Evolutionary conservation across 1,284 basidiomycete species (phyloP).

Genomic region (Malassezia equina): DNA sequence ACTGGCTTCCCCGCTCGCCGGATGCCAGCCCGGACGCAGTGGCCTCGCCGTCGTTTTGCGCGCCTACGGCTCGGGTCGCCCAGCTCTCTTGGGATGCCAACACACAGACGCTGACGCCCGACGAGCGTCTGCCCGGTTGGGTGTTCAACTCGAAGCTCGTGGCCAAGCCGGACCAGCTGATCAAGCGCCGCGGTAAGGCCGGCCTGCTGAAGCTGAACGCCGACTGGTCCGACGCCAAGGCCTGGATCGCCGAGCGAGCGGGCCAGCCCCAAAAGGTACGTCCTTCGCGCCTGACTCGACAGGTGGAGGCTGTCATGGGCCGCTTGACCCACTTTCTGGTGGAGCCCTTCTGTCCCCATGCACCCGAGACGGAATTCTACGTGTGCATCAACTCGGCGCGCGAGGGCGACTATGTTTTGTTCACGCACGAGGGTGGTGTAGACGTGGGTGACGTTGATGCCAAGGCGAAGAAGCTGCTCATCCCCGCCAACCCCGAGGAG

Average conservation of each 20-base stretch:
- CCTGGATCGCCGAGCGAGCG: slow-evolving; percentile 78
- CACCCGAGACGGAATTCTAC: slow-evolving; percentile 88
- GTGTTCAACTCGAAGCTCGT: slow-evolving; percentile 52
- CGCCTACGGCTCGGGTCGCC: slow-evolving; percentile 42
- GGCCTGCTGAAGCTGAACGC: slow-evolving; percentile 86
- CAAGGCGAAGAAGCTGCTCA: slow-evolving; percentile 78
- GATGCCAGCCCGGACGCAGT: slow-evolving; percentile 31
- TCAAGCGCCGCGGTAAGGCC: slow-evolving; percentile 97
- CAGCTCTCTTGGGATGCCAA: slow-evolving; percentile 69
- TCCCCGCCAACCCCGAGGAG: slow-evolving; percentile 69
- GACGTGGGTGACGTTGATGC: slow-evolving; percentile 97
- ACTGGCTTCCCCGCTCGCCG: slow-evolving; percentile 46
- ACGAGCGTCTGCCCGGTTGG: slow-evolving; percentile 67
- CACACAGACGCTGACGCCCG: slow-evolving; percentile 70
- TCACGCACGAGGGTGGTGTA: slow-evolving; percentile 97
- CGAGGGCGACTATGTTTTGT: slow-evolving; percentile 90
- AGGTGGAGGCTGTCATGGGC: slow-evolving; percentile 87
- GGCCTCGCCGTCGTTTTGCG: slow-evolving; percentile 38
- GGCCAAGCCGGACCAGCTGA: slow-evolving; percentile 70
- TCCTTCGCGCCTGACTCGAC: neutral
- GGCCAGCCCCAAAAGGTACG: slow-evolving; percentile 73
- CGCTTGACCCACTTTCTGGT: slow-evolving; percentile 95
- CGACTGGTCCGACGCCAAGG: slow-evolving; percentile 61
- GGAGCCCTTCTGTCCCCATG: slow-evolving; percentile 94
- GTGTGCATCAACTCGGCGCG: slow-evolving; percentile 94